Conservation (phyloP, 306 rosid genomes). For the Lagenaria siceraria region DNA sequence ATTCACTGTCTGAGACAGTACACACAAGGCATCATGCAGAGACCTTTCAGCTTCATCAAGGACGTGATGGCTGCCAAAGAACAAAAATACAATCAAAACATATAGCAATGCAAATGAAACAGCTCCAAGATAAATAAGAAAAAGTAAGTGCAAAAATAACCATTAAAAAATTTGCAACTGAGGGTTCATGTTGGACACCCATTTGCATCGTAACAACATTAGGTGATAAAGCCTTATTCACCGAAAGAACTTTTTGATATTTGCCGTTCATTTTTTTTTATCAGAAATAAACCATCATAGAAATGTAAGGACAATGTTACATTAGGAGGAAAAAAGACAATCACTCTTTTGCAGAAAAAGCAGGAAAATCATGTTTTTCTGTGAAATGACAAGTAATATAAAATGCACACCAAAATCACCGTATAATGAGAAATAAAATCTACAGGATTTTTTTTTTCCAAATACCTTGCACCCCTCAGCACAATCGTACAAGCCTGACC, state of each 20-base stretch:
- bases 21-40: conserved; percentile 94
- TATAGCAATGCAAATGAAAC: not conserved
- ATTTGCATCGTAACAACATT: not conserved
- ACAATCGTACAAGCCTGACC: conserved; percentile 95
- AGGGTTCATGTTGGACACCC: not conserved
- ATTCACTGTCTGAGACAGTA: conserved; percentile 84
- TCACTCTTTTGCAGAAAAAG: no score
- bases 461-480: conserved; percentile 87
- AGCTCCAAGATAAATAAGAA: not conserved
- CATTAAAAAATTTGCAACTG: not conserved
- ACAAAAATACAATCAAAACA: not conserved
- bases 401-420: not conserved
- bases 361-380: not conserved
- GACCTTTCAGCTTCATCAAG: conserved; percentile 99
- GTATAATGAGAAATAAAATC: not conserved
- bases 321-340: not conserved
- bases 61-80: conserved; percentile 70
- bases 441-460: not conserved
- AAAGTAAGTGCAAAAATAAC: not conserved
- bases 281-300: not conserved
- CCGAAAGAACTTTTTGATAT: not conserved
- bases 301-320: not conserved
- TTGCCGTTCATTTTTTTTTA: not conserved
- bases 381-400: not conserved
- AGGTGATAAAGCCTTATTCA: not conserved